Evolutionary conservation across 2,329 filamentous ascomycete species (phyloP).

Genomic region (Aspergillus pseudoglaucus): DNA sequence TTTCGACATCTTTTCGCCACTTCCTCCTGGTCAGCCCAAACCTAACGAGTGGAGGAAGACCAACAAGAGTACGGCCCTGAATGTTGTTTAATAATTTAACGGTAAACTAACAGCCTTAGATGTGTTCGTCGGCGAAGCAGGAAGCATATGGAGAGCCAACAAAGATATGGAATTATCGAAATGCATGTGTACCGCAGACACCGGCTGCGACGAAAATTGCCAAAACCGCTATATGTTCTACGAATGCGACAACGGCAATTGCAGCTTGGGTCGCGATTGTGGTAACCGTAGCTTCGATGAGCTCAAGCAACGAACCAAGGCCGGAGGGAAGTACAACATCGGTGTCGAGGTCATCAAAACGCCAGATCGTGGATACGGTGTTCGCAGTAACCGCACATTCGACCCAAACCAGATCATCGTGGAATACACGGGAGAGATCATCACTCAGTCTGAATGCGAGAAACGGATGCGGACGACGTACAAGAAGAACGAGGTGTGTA

Average conservation of each 20-base stretch:
- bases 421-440: slow-evolving; percentile 96
- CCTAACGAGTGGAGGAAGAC: slow-evolving; percentile 89
- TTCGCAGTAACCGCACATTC: slow-evolving; percentile 84
- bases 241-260: slow-evolving; percentile 89
- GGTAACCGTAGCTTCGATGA: slow-evolving; percentile 83
- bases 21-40: slow-evolving; percentile 79
- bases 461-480: slow-evolving; percentile 88
- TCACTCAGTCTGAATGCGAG: slow-evolving; percentile 90
- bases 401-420: slow-evolving; percentile 90
- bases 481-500: slow-evolving; percentile 78
- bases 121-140: slow-evolving; percentile 81
- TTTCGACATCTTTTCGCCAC: slow-evolving; percentile 80
- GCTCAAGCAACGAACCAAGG: slow-evolving; percentile 66
- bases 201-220: slow-evolving; percentile 81
- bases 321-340: slow-evolving; percentile 78
- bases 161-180: slow-evolving; percentile 67
- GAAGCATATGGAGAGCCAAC: slow-evolving; percentile 71
- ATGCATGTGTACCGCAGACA: slow-evolving; percentile 70
- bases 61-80: slow-evolving; percentile 69
- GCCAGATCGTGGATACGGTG: slow-evolving; percentile 77
- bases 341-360: slow-evolving; percentile 96
- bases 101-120: slow-evolving; percentile 50
- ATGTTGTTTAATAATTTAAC: not conserved
- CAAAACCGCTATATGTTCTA: slow-evolving; percentile 97
- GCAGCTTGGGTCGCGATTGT: slow-evolving; percentile 71